These are phyloP conservation scores for Posidonia oceanica DNA, from an alignment of 116 monocot genomes.

Conservation along the genomic window DNA sequence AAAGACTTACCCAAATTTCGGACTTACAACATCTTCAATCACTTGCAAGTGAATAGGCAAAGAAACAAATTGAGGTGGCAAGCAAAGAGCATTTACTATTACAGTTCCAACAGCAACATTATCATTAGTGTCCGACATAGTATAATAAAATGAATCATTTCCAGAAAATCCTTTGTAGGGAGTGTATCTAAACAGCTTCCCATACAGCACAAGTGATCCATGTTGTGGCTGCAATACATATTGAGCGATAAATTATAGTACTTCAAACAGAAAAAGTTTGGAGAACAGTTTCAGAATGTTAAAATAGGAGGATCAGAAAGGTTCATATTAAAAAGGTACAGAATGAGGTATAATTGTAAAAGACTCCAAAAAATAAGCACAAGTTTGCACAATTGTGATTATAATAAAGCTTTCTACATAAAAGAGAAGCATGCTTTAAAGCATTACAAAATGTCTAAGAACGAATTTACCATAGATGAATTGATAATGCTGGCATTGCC, in stretches of 20 bases:
- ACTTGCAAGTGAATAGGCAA: slow-evolving; percentile 47
- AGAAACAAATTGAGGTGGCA: slow-evolving; percentile 85
- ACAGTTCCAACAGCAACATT: slow-evolving; percentile 44
- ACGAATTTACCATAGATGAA: slow-evolving; percentile 41
- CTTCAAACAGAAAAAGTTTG: slow-evolving; percentile 1
- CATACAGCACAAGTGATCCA: slow-evolving; percentile 71
- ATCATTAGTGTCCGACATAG: slow-evolving; percentile 48
- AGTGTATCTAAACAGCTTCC: slow-evolving; percentile 61
- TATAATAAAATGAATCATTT: slow-evolving; percentile 74
- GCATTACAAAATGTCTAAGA: neutral
- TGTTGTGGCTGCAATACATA: slow-evolving; percentile 52
- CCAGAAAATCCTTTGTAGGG: slow-evolving; percentile 80
- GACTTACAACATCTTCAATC: slow-evolving; percentile 59
- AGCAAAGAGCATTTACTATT: slow-evolving; percentile 55
- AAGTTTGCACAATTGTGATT: neutral
- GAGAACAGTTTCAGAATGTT: neutral
- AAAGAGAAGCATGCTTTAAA: neutral
- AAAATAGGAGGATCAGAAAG: neutral
- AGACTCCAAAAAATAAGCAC: no score
- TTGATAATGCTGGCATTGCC: slow-evolving; percentile 27
- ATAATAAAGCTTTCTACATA: neutral
- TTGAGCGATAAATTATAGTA: slow-evolving; percentile 11
- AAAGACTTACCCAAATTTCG: slow-evolving; percentile 57
- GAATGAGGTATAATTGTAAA: no score
- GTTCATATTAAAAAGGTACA: no score